Evolutionary conservation across 208 protist species (phyloP), one percentile per base, ranked within the genome.

Genomic region (Wallacemonas sp.): DNA sequence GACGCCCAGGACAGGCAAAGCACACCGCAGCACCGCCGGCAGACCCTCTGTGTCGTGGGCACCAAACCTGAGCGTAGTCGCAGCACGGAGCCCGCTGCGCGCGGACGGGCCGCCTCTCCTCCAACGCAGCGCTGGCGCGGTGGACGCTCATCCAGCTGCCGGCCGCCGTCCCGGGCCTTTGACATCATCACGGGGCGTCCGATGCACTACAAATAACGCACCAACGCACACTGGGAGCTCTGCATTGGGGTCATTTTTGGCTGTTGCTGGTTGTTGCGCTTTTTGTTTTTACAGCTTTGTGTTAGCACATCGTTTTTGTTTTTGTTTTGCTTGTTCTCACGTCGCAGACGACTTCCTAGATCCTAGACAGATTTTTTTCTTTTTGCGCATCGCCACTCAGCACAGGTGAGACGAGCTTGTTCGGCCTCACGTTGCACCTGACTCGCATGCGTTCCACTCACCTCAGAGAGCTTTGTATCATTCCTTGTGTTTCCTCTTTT

Each of bases 131-230:
- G 68, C 31, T 77, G 74, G 77, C 76, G 77, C 20, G 82, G 82
- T 49, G 76, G 81, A 8, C 66, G 61, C 11, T 65, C 66, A 16
- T 76, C 71, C 23, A 41, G 59, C 20, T 64, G 44, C n/a, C 73
- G 64, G 3, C 79, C 86, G 23, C 45, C 28, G 29, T 36, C 54
- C 22, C 77, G 86, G n/a, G 36, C 62, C 5, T 89, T 77, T 33
- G 76, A 92, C 63, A 92, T 92, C 29, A 92, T 92, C 29, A 87
- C 86, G 0, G 77, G 82, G n/a, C 74, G 64, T 5, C 74, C 81
- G 1, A 14, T 80, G 25, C 23, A 48, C 42, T 23, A 23, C 42
- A 48, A 48, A 14, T 48, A 22, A 48, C 16, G 11, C 18, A 8
- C 10, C 11, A 48, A 48, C n/a, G 12, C 36, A 39, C 36, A 39